Evolutionary conservation across 805 yeast species (phyloP).

Genomic region (Teunomyces kruisii): DNA sequence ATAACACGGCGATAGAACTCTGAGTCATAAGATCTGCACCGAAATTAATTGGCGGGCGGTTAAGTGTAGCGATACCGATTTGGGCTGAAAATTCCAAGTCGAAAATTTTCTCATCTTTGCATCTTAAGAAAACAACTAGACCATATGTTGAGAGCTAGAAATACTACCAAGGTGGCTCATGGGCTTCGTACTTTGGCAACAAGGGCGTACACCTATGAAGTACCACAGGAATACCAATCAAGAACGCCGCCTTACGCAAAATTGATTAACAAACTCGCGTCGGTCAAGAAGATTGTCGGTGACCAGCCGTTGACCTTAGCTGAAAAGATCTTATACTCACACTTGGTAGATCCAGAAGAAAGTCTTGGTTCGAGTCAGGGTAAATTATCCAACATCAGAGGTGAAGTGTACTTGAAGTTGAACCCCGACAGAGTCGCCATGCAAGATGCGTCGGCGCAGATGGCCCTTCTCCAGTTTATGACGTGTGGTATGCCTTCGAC

Average conservation of each 20-base stretch:
- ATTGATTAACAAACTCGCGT: constrained; percentile 59
- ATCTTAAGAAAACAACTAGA: neutral
- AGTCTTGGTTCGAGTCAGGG: constrained; percentile 54
- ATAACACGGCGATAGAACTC: constrained; percentile 3
- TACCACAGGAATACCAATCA: constrained; percentile 61
- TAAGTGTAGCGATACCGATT: neutral
- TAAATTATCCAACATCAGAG: constrained; percentile 62
- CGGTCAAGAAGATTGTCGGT: constrained; percentile 64
- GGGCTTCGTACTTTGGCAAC: constrained; percentile 31
- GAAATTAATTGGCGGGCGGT: constrained; percentile 1
- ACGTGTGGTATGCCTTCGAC: constrained; percentile 88
- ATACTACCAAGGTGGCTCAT: constrained; percentile 1
- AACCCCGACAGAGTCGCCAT: constrained; percentile 98
- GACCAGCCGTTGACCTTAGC: constrained; percentile 85
- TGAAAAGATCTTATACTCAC: constrained; percentile 92
- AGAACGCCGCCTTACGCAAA: constrained; percentile 89
- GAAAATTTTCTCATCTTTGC: neutral
- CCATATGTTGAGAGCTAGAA: constrained; percentile 16
- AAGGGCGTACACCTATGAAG: constrained; percentile 25
- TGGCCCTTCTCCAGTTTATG: constrained; percentile 98
- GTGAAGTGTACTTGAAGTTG: constrained; percentile 85
- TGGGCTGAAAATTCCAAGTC: neutral
- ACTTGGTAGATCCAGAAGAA: constrained; percentile 85
- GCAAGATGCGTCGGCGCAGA: constrained; percentile 99
- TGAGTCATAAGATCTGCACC: constrained; percentile 4